phyloP scores from a whole-genome alignment of 768 basidiomycete species.

The Mycena capillaripes region DNA sequence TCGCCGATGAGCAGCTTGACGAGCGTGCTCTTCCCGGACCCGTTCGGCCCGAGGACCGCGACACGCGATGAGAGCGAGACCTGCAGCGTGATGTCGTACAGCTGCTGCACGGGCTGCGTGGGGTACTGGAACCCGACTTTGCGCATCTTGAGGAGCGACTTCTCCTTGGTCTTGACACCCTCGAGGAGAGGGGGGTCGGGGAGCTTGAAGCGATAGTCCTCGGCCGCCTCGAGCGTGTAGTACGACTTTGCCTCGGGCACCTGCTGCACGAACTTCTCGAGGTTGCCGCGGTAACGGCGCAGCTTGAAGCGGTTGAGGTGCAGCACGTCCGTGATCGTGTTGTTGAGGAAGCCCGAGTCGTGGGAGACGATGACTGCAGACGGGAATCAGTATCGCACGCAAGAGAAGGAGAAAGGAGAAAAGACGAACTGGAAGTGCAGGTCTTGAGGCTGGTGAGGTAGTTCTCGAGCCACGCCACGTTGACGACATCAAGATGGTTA shows the following conservation, averaged over 20 bases:
- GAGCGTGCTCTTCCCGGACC: conserved; percentile 97
- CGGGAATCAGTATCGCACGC: conserved; percentile 31
- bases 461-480: conserved; percentile 97
- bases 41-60: conserved; percentile 98
- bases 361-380: conserved; percentile 93
- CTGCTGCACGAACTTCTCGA: conserved; percentile 92
- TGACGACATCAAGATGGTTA: conserved; percentile 97
- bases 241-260: conserved; percentile 99
- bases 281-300: conserved; percentile 94
- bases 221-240: conserved; percentile 94
- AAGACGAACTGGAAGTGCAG: conserved; percentile 88
- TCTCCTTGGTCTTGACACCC: conserved; percentile 99
- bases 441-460: conserved; percentile 90
- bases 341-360: conserved; percentile 97
- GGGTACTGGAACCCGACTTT: conserved; percentile 98
- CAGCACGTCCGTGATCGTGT: conserved; percentile 97
- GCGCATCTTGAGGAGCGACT: conserved; percentile 97
- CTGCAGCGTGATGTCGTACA: conserved; percentile 96
- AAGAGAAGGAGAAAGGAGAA: neutral
- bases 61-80: conserved; percentile 98
- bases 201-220: conserved; percentile 99
- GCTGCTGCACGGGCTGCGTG: conserved; percentile 85
- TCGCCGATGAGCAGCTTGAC: conserved; percentile 98
- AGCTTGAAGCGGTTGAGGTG: conserved; percentile 99
- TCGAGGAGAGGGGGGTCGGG: conserved; percentile 97